Conservation (phyloP, 768 basidiomycete genomes). For the Trametes cinnabarina region DNA sequence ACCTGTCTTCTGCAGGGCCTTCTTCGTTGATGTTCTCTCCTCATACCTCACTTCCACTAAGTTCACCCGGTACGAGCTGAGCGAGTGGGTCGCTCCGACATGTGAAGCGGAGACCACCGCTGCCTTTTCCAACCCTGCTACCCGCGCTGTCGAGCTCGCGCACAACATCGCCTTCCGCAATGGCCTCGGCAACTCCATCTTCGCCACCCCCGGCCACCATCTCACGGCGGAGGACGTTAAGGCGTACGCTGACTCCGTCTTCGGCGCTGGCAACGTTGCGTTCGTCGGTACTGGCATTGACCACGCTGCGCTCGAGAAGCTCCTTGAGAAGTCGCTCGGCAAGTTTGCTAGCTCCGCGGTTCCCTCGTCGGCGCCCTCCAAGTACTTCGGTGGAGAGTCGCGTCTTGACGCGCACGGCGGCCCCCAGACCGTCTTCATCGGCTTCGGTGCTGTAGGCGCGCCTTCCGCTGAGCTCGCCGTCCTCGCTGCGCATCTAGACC, state of each 20-base stretch:
- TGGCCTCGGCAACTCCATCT: constrained; percentile 89
- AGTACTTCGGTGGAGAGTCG: constrained; percentile 87
- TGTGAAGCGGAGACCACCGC: constrained; percentile 68
- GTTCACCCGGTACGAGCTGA: constrained; percentile 74
- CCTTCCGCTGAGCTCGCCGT: constrained; percentile 72
- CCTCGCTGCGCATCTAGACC: constrained; percentile 77
- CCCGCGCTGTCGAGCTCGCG: constrained; percentile 79
- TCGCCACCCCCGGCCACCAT: constrained; percentile 67
- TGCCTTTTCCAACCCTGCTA: constrained; percentile 58
- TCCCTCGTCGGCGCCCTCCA: constrained; percentile 35
- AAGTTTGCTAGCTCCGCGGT: constrained; percentile 40
- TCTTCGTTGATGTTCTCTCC: constrained; percentile 87
- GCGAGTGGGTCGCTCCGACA: constrained; percentile 70
- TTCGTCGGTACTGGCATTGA: constrained; percentile 87
- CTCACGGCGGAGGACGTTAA: constrained; percentile 70
- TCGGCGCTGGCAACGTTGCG: constrained; percentile 77
- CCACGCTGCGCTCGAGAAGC: constrained; percentile 60
- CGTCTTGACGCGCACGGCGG: constrained; percentile 62
- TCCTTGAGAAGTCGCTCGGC: constrained; percentile 70
- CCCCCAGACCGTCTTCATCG: constrained; percentile 79
- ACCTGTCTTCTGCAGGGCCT: constrained; percentile 48
- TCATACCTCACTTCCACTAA: constrained; percentile 81
- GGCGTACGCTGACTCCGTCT: constrained; percentile 67
- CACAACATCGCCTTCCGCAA: constrained; percentile 91
- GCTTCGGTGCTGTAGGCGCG: constrained; percentile 71